Evolutionary conservation across 345 rosid genomes (phyloP).

Genomic region (Noccaea bulbosa): DNA sequence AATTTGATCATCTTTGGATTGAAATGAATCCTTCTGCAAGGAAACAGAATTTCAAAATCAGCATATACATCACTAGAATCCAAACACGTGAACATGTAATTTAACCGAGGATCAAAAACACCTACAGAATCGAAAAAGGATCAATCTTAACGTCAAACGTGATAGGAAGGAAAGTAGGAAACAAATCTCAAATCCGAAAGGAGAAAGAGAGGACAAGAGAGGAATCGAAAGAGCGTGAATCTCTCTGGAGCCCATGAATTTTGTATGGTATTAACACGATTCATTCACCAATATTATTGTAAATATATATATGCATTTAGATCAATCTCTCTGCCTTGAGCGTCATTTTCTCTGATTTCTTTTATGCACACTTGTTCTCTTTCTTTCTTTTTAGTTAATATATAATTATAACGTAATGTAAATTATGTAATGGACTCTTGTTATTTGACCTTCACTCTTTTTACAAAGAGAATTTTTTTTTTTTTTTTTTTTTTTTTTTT

Average conservation of each 20-base stretch:
- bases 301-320: background rate
- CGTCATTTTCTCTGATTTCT: slow-evolving; percentile 36
- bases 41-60: slow-evolving; percentile 1
- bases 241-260: slow-evolving; percentile 30
- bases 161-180: slow-evolving; percentile 15
- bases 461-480: no score
- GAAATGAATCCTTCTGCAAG: slow-evolving; percentile 11
- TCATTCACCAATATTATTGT: background rate
- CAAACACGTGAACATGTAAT: background rate
- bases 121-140: background rate
- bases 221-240: slow-evolving; percentile 39
- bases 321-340: slow-evolving; percentile 21
- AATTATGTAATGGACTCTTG: no score
- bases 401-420: no score
- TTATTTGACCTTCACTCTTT: no score
- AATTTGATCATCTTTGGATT: background rate
- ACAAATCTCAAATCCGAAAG: background rate
- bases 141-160: slow-evolving; percentile 6
- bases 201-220: slow-evolving; percentile 14
- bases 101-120: background rate
- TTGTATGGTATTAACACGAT: background rate
- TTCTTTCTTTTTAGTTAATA: background rate
- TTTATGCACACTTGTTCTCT: slow-evolving; percentile 37
- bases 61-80: slow-evolving; percentile 5
- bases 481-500: no score